Evolutionary conservation across 2,329 filamentous ascomycete species (phyloP).

Genomic region (Botrytis hyacinthi): DNA sequence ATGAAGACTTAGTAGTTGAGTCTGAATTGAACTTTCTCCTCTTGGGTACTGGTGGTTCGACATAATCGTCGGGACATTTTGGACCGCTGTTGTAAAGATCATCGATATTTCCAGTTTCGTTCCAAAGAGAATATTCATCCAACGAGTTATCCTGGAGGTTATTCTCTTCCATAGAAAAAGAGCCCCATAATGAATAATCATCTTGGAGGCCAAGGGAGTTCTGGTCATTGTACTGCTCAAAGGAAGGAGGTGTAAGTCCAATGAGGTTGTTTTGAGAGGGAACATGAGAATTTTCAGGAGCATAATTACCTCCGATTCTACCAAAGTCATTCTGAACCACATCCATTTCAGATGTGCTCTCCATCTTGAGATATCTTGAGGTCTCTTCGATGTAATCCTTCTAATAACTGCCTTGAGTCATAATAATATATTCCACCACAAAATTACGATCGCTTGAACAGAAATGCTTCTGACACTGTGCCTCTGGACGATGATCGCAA

Average conservation of each 20-base stretch:
- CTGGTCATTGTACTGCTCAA: conserved; percentile 20
- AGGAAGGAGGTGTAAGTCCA: conserved; percentile 22
- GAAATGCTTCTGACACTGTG: background rate
- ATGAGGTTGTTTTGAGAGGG: conserved; percentile 14
- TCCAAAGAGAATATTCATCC: background rate
- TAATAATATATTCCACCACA: conserved; percentile 9
- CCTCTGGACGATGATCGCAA: background rate
- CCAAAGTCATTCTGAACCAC: background rate
- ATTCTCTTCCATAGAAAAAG: background rate
- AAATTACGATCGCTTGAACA: background rate
- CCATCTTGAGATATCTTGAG: conserved; percentile 21
- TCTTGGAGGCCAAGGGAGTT: conserved; percentile 7
- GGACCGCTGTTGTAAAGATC: background rate
- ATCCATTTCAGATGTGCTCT: background rate
- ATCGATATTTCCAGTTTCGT: background rate
- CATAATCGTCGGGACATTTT: background rate
- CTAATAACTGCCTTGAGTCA: background rate
- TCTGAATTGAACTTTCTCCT: conserved; percentile 10
- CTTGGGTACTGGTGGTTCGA: background rate
- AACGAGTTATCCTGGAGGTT: background rate
- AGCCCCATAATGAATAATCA: background rate
- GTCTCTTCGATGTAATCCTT: conserved; percentile 12
- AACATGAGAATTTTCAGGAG: conserved; percentile 18
- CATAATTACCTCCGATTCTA: conserved; percentile 22
- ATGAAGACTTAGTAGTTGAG: background rate